Percentiles rank a stretch among this genome's conserved stretches.
Evolutionary conservation across 2,329 filamentous ascomycete genomes (phyloP).

Genomic region (Sordariomycetes sp.): DNA sequence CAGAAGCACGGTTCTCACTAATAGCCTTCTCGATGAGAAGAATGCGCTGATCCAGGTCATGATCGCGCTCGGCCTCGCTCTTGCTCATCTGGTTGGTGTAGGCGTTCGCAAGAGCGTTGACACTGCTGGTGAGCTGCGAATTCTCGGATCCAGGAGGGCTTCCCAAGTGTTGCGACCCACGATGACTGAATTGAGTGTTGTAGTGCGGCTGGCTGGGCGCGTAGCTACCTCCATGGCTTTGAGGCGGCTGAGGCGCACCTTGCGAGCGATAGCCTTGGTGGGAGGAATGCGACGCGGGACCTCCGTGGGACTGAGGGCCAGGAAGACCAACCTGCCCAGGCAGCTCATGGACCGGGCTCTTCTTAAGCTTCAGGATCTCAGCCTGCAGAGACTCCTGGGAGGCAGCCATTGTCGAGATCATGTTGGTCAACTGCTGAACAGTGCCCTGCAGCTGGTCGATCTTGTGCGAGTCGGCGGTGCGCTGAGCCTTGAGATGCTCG

Average conservation of each 20-base stretch:
- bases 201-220: constrained; percentile 26
- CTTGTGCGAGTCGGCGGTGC: constrained; percentile 47
- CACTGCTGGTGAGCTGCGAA: constrained; percentile 14
- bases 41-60: constrained; percentile 46
- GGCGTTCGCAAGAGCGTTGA: constrained; percentile 22
- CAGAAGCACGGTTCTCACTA: constrained; percentile 49
- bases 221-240: constrained; percentile 24
- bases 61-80: constrained; percentile 24
- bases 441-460: constrained; percentile 64
- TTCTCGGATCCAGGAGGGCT: constrained; percentile 21
- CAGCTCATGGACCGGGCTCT: constrained; percentile 34
- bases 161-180: constrained; percentile 20
- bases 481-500: constrained; percentile 40
- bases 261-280: constrained; percentile 1
- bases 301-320: constrained; percentile 15
- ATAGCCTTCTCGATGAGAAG: constrained; percentile 55
- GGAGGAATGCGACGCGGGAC: too few relatives aligned
- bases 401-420: constrained; percentile 59
- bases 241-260: constrained; percentile 7
- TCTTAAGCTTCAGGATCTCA: constrained; percentile 49
- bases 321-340: constrained; percentile 18
- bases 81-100: constrained; percentile 25
- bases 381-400: constrained; percentile 62
- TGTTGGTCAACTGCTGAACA: constrained; percentile 57
- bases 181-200: too few relatives aligned